A percentile compares a stretch with the other conserved stretches of the same genome.
These are phyloP conservation scores for Cinnamomum micranthum DNA, from an alignment of 164 flowering plant genomes.

Conservation along the genomic window DNA sequence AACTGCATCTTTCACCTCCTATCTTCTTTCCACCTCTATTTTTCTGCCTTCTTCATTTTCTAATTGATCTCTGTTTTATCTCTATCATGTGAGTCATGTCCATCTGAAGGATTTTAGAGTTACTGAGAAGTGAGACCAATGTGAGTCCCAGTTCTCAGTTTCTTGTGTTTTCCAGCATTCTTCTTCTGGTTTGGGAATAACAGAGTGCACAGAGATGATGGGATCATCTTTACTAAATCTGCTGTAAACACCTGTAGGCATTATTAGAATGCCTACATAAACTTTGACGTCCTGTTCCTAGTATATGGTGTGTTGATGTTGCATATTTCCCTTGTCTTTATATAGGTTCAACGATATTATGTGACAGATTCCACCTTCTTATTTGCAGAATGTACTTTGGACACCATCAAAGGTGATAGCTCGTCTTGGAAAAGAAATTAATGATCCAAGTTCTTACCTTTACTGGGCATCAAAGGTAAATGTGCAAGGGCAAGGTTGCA, in stretches of 20 bases:
- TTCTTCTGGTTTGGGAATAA: too few species aligned
- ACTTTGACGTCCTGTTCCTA: not conserved
- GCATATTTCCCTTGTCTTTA: not conserved
- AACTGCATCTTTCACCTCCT: too few species aligned
- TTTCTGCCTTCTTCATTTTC: too few species aligned
- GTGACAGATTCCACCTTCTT: not conserved
- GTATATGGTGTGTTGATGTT: not conserved
- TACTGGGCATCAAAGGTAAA: constrained; percentile 93
- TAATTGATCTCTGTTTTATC: too few species aligned
- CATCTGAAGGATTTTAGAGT: not conserved
- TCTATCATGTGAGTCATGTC: not conserved
- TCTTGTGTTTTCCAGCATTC: not conserved
- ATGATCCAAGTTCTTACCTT: constrained; percentile 73
- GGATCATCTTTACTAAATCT: too few species aligned
- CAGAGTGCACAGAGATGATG: not conserved
- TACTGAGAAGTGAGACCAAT: not conserved
- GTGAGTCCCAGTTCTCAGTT: not conserved
- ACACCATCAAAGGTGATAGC: constrained; percentile 88
- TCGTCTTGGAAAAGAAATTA: constrained; percentile 87
- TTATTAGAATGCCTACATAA: too few species aligned
- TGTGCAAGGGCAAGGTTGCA: too few species aligned
- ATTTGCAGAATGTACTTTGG: constrained; percentile 62
- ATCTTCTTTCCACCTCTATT: too few species aligned
- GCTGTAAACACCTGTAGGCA: too few species aligned
- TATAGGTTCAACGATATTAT: not conserved